Evolutionary conservation across 345 rosid species (phyloP), one percentile per base, ranked within the genome.

Genomic region (Viola odorata): DNA sequence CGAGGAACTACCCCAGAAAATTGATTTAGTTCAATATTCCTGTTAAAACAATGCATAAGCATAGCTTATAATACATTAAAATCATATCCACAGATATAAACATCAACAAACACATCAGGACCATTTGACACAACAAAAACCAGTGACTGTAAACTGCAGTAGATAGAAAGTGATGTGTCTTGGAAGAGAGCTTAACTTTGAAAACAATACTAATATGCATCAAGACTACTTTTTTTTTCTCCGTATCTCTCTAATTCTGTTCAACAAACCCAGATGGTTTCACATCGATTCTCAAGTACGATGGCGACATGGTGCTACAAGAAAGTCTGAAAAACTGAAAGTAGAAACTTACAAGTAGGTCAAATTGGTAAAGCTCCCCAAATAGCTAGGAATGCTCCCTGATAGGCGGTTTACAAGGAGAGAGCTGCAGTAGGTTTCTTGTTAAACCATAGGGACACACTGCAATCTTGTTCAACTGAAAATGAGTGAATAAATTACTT

Each of bases 1-100:
- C 54, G 58, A 14, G 91, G 84, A 54, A 85, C 61, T 53, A 60
- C 32, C 57, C 88, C 91, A 50, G 82, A 77, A 61, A 85, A 77
- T 37, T 44, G 73, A 76, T 83, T 85, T 62, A 77, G 45, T 73
- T 83, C 88, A 36, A 85, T 81, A 65, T 50, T 50, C 69, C 91
- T 85, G 58, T 17, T 60, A 48, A 76, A 39, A 44, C 41, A 41
- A 47, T 12, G 12, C 32, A 23, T 23, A 2, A 23, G 32, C 32
- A 23, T 23, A 23, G 32, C 32, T 23, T 23, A 23, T 23, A 23
- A 23, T 23, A 23, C 32, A 23, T 23, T 23, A 23, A 23, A 23
- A 23, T 2, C 32, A 23, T 23, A 23, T 23, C 1, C 32, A 23
- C 32, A 23, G 32, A 23, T 23, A 23, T 23, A 23, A 23, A 23